phyloP scores from a whole-genome alignment of 1,284 basidiomycete species.

The Rhodotorula mucilaginosa region DNA sequence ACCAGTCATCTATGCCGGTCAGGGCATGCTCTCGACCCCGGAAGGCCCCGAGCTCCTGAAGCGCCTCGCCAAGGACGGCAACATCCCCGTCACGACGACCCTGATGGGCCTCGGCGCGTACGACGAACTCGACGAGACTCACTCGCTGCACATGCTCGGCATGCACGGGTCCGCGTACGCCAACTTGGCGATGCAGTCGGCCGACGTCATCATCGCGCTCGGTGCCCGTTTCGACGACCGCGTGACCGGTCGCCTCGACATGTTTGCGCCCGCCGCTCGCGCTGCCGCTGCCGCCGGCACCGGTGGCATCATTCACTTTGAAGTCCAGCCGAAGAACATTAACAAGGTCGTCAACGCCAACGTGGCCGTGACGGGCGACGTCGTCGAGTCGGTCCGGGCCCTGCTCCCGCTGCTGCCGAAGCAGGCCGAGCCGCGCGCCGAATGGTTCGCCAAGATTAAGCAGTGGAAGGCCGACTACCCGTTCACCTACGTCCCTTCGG shows the following conservation, averaged over 20 bases:
- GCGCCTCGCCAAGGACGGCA: conserved; percentile 75
- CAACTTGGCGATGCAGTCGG: conserved; percentile 94
- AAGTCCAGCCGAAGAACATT: conserved; percentile 97
- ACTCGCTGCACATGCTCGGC: conserved; percentile 93
- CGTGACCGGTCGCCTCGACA: conserved; percentile 86
- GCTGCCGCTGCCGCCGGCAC: conserved; percentile 80
- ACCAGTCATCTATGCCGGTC: conserved; percentile 91
- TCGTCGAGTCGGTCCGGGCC: conserved; percentile 73
- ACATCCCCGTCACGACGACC: conserved; percentile 96
- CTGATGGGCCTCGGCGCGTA: conserved; percentile 93
- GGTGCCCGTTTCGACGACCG: conserved; percentile 97
- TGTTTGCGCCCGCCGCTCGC: conserved; percentile 85
- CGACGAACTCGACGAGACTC: conserved; percentile 77
- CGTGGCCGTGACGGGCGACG: conserved; percentile 91
- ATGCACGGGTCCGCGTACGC: conserved; percentile 99
- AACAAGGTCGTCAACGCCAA: conserved; percentile 98
- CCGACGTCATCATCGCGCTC: conserved; percentile 95
- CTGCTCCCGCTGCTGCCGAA: conserved; percentile 74
- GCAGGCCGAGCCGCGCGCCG: conserved; percentile 58
- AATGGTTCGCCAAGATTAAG: conserved; percentile 81
- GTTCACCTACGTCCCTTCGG: conserved; percentile 77
- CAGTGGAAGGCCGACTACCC: conserved; percentile 85
- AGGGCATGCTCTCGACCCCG: conserved; percentile 80
- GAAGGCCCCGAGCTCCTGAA: conserved; percentile 80
- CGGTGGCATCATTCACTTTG: conserved; percentile 98